These are phyloP conservation scores for Acanthamoeba triangularis DNA, from an alignment of 208 protist species.

Conservation along the genomic window DNA sequence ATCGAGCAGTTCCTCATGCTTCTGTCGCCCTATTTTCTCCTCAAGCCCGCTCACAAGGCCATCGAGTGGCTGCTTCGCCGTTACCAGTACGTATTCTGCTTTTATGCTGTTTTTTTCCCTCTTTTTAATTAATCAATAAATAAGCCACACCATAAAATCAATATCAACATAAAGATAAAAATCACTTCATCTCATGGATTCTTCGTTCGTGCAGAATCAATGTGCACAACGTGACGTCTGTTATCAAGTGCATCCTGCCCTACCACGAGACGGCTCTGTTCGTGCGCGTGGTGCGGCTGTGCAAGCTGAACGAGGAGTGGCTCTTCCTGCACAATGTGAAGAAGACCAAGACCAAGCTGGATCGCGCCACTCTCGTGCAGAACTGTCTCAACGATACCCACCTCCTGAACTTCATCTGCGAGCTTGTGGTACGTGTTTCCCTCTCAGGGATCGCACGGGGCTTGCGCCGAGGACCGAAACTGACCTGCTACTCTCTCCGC, in stretches of 20 bases:
- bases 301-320: constrained; percentile 78
- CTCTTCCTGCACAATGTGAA: constrained; percentile 77
- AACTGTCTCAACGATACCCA: constrained; percentile 64
- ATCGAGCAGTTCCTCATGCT: constrained; percentile 77
- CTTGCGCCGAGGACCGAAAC: neutral
- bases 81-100: constrained; percentile 46
- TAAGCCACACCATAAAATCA: no score
- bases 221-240: constrained; percentile 77
- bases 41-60: constrained; percentile 81
- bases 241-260: constrained; percentile 82
- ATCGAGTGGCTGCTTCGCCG: constrained; percentile 85
- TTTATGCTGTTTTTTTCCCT: neutral
- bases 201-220: constrained; percentile 55
- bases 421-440: constrained; percentile 60
- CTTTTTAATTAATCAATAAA: no score
- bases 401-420: constrained; percentile 80
- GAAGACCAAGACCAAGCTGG: constrained; percentile 56
- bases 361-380: constrained; percentile 71
- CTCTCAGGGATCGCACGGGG: neutral
- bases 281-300: constrained; percentile 78
- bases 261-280: constrained; percentile 86
- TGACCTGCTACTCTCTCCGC: neutral
- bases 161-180: neutral
- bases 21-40: constrained; percentile 82
- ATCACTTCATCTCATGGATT: neutral